Percentiles rank a stretch among this genome's conserved stretches.
Evolutionary conservation across 306 rosid species (phyloP).

Genomic region (Cyamopsis tetragonoloba): DNA sequence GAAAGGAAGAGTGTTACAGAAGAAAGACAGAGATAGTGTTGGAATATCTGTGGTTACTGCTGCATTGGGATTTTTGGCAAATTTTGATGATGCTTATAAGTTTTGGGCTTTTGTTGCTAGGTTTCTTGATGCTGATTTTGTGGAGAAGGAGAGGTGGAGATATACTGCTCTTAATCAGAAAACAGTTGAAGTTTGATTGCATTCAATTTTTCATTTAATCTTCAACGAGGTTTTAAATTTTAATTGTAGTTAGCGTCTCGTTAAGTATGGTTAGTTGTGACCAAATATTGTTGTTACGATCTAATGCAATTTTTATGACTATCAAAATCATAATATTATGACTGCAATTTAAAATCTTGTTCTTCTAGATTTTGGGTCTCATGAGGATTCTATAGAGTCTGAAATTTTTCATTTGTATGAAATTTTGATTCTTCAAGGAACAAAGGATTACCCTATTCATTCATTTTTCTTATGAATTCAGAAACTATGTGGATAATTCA

Average conservation of each 20-base stretch:
- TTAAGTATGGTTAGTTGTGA: no score
- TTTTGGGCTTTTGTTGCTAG: constrained; percentile 89
- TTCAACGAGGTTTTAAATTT: no score
- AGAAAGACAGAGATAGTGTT: constrained; percentile 30
- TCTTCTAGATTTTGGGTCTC: constrained; percentile 11
- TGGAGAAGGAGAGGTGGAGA: constrained; percentile 96
- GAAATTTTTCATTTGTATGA: constrained; percentile 10
- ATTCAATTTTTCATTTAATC: constrained; percentile 25
- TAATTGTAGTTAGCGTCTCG: no score
- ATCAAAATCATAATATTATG: no score
- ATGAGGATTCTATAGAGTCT: constrained; percentile 1
- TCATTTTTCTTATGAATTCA: constrained; percentile 21
- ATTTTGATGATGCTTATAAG: constrained; percentile 72
- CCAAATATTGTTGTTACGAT: no score
- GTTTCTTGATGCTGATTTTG: constrained; percentile 91
- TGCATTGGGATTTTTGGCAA: constrained; percentile 76
- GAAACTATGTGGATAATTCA: constrained; percentile 6
- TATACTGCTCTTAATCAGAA: constrained; percentile 81
- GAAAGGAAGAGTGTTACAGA: constrained; percentile 51
- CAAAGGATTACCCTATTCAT: constrained; percentile 4
- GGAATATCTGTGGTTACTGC: constrained; percentile 84
- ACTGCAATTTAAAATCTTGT: no score
- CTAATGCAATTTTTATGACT: no score
- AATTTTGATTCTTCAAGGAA: background rate
- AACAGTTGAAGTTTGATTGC: constrained; percentile 61